Evolutionary conservation across 306 rosid genomes (phyloP), one percentile per base, ranked within the genome.

Genomic region (Datisca glomerata): DNA sequence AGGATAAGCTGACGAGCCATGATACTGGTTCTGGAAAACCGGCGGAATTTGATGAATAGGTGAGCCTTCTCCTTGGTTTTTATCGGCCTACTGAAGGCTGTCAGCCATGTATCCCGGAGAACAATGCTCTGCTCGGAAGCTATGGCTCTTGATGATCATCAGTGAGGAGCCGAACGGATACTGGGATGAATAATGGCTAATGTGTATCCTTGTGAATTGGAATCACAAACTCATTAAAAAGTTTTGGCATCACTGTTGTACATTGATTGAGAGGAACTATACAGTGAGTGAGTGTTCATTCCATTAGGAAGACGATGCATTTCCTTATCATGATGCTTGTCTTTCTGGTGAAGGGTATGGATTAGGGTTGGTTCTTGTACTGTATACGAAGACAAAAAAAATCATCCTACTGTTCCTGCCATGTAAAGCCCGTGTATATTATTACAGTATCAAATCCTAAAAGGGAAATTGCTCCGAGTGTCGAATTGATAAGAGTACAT

Each of bases 1-100:
- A 65, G 58, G 92, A 76, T 50, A 76, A 84, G 84, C 92, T 80
- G 60, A 53, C 36, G 13, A 64, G 70, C 28, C 80, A 70, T 76
- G 96, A 85, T 44, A 45, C 53, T 24, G 62, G 57, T 58, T 67
- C 84, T 56, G 50, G 60, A 25, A 75, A 54, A 34, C 86, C 68
- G 21, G 57, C 53, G 49, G 85, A 72, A 19, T 68, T 43, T 24
- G 74, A 72, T 32, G 69, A 81, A 69, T 91, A 75, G 66, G 67
- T 5, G 33, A 56, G 45, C 51, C 20, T 18, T 41, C 49, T 29
- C 34, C 11, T 18, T 55, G 48, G 66, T 21, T 52, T 24, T 61
- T 59, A 48, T 59, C 47, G 49, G 51, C 61, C 51, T 19, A 18
- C 24, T 6, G 24, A 51, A 37, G 72, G 77, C 67, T 49, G 24